Evolutionary conservation across 192 early-diverging fungal species (phyloP), one percentile per base, ranked within the genome.

Genomic region (Gaertneriomyces sp.): DNA sequence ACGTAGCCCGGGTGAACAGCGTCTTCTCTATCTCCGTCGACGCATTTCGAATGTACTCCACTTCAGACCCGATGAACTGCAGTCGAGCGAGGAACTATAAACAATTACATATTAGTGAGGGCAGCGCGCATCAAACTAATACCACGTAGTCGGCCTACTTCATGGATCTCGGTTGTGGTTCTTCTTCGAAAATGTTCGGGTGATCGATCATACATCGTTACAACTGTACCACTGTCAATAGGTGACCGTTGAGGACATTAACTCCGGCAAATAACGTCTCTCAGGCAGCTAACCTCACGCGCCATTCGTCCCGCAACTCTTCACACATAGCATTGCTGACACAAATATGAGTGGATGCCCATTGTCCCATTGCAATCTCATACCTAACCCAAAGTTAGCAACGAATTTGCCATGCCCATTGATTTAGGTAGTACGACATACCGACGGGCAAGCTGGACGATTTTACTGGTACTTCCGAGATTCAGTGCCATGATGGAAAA

Each of bases 321-420:
- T 73, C 64, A 7, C 82, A 80, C 93, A 98, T 94, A 8, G 88
- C 85, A 33, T 89, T 69, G 19, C 92, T 93, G 5, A 98, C 95
- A 45, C 89, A 88, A 51, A 98, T 70, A 63, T 98, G 94, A 8
- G 87, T 87, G 59, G 83, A 82, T 2, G 95, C 92, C 41, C 60
- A 69, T 54, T 66, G 68, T 6, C 91, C 91, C 55, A 83, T 84
- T 1, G 71, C 17, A n/a, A 74, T 56, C 61, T 93, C 91, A 66
- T 88, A 89, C 50, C 77, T 67, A 10, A 47, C 10, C 11, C 38
- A 60, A 45, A 20, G 8, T 6, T 46, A 20, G 6, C 17, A 53
- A 46, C 62, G n/a, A 79, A 51, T 45, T 43, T 56, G 59, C n/a
- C n/a, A n/a, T n/a, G 11, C 69, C n/a, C 49, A 6, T 51, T 0